Evolutionary conservation across 257 asterid genomes (phyloP).

Genomic region (Nemophila menziesii): DNA sequence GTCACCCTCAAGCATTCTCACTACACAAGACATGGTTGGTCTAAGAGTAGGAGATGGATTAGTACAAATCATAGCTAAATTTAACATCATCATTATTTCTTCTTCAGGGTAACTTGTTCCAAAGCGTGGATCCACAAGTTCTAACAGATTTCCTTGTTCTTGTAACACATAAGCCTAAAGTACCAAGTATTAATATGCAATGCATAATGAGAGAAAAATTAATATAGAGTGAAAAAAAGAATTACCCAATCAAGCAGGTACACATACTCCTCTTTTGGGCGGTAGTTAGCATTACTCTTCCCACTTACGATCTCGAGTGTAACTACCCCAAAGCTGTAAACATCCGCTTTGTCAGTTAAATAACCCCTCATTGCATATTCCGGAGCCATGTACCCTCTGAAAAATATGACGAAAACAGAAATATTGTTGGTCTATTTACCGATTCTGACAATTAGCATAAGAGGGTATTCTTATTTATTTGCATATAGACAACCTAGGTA

Average conservation of each 20-base stretch:
- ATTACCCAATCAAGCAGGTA: conserved; percentile 6
- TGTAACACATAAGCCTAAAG: conserved; percentile 70
- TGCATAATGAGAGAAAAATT: neutral
- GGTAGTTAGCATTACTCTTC: neutral
- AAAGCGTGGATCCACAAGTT: conserved; percentile 68
- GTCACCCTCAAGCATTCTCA: conserved; percentile 77
- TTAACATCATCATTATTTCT: conserved; percentile 59
- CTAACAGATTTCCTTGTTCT: conserved; percentile 80
- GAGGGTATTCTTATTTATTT: neutral
- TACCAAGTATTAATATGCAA: too few species aligned
- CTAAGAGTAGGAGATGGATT: conserved; percentile 83
- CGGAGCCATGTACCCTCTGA: conserved; percentile 7
- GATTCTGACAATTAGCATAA: neutral
- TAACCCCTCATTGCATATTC: conserved; percentile 6
- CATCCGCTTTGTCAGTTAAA: neutral
- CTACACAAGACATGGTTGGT: conserved; percentile 76
- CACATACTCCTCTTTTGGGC: neutral
- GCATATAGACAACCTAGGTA: too few species aligned
- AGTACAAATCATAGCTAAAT: conserved; percentile 55
- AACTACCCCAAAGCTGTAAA: conserved; percentile 8
- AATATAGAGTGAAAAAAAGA: too few species aligned
- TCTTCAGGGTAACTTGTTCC: conserved; percentile 38
- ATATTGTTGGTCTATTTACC: neutral
- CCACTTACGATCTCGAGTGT: conserved; percentile 1
- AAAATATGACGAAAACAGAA: neutral